phyloP scores from a whole-genome alignment of 176 grass and related monocot species.

The Oryza rufipogon region DNA sequence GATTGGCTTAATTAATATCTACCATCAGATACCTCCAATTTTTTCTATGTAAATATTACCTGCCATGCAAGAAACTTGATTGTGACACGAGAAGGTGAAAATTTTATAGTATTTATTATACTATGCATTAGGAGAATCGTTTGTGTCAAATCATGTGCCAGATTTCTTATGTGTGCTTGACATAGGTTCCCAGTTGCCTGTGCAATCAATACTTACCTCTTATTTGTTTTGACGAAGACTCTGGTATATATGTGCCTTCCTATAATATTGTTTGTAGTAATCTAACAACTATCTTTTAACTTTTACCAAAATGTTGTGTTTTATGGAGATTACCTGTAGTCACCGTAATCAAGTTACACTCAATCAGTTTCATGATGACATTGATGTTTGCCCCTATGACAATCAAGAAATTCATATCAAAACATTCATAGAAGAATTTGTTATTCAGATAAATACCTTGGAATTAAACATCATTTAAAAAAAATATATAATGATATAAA shows the following conservation, averaged over 20 bases:
- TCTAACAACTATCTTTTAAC: background rate
- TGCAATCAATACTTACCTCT: background rate
- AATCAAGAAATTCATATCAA: background rate
- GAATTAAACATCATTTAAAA: background rate
- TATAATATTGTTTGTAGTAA: background rate
- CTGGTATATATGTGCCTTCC: background rate
- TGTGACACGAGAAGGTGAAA: background rate
- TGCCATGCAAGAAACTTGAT: background rate
- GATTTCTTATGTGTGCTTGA: background rate
- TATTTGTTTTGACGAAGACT: background rate
- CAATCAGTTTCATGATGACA: background rate
- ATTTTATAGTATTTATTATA: background rate
- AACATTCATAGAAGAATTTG: background rate
- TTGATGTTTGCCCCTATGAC: background rate
- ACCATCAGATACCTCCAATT: no score
- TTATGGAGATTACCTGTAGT: background rate
- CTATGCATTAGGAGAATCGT: background rate
- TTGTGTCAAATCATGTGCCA: background rate
- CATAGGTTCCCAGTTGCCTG: background rate
- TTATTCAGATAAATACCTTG: background rate
- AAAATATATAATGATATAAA: background rate
- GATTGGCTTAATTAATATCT: no score
- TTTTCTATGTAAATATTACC: background rate
- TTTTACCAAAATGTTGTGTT: slow-evolving; percentile 6
- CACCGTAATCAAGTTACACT: background rate